Base-by-base conservation (phyloP, 352 stramenopile species). In the Phytophthora hybrid region DNA sequence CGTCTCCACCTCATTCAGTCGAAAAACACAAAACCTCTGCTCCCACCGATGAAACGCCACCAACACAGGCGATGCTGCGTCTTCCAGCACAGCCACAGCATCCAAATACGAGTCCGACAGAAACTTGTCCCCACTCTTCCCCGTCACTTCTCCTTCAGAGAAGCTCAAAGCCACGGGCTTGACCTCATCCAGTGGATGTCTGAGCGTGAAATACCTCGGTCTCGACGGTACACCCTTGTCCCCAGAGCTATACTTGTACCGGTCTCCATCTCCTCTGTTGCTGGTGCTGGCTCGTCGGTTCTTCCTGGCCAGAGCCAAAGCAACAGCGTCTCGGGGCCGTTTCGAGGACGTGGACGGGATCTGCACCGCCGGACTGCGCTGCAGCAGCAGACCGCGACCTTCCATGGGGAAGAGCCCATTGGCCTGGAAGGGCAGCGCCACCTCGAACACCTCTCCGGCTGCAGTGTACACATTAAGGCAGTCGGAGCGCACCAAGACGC, bases 121-220 rank as follows among this genome's bases (percentile, higher is more conserved):
- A 55, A 91, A 91, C 1, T 31, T 58, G 5, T 69, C 54, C 11
- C 64, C 62, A 21, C 21, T 46, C 26, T 56, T 71, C 21, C 23
- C 26, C 16, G 23, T 16, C 21, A 59, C 23, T 18, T 14, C 61
- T 51, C 19, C 47, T 19, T 39, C 39, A 34, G 39, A 29, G 13
- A 21, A 44, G 16, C 21, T 61, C n/a, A 61, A 82, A 0, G 84
- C 83, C 21, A 93, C 74, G 3, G 89, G 89, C 61, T 91, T 93
- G 37, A 94, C 81, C 59, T 96, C 89, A 39, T 93, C 86, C 19
- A 96, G 79, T 29, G 89, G 89, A 56, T 93, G 84, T 34, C 78
- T 59, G 3, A 96, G 78, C 31, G 87, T 93, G 66, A 96, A 96
- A 61, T 90, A 92, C 13, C 83, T 76, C 9, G 89, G 87, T 32